A percentile compares a stretch with the other conserved stretches of the same genome.
Evolutionary conservation across 2,329 filamentous ascomycete species (phyloP).

Genomic region (Alternaria ventricosa): DNA sequence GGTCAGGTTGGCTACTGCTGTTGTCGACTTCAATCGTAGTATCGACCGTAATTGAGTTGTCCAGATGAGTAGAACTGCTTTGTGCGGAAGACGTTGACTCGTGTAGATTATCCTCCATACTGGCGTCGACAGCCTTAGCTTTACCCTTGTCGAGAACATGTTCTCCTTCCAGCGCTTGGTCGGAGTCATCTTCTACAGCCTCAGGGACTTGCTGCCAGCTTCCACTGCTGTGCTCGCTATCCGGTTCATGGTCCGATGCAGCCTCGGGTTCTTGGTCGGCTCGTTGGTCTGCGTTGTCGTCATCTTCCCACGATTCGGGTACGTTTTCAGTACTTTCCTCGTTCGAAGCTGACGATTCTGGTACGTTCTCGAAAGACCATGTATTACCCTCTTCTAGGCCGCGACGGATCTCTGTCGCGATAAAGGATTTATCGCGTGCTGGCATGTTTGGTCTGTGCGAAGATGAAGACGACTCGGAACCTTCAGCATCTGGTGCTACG

Average conservation of each 20-base stretch:
- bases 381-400: conserved; percentile 53
- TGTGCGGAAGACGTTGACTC: conserved; percentile 1
- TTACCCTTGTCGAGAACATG: conserved; percentile 37
- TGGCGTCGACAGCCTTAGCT: conserved; percentile 22
- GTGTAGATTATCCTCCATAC: background rate
- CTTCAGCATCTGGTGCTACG: background rate
- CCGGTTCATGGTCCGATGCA: conserved; percentile 35
- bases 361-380: conserved; percentile 41
- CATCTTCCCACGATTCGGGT: conserved; percentile 38
- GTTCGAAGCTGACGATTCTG: conserved; percentile 12
- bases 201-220: conserved; percentile 51
- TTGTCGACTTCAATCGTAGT: conserved; percentile 4
- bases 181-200: conserved; percentile 33
- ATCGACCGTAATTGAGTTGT: conserved; percentile 4
- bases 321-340: conserved; percentile 5
- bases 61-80: conserved; percentile 4
- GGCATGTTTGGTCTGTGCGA: conserved; percentile 55
- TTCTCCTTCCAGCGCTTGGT: conserved; percentile 35
- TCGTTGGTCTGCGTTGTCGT: conserved; percentile 15
- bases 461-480: conserved; percentile 18
- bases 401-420: conserved; percentile 57
- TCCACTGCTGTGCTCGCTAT: conserved; percentile 47
- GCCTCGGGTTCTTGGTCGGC: conserved; percentile 5
- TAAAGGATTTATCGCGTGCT: conserved; percentile 52
- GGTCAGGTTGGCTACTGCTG: conserved; percentile 7